A percentile compares a stretch with the other conserved stretches of the same genome.
These are phyloP conservation scores for Penicillium janthinellum DNA, from an alignment of 2,329 filamentous ascomycete genomes.

Conservation along the genomic window DNA sequence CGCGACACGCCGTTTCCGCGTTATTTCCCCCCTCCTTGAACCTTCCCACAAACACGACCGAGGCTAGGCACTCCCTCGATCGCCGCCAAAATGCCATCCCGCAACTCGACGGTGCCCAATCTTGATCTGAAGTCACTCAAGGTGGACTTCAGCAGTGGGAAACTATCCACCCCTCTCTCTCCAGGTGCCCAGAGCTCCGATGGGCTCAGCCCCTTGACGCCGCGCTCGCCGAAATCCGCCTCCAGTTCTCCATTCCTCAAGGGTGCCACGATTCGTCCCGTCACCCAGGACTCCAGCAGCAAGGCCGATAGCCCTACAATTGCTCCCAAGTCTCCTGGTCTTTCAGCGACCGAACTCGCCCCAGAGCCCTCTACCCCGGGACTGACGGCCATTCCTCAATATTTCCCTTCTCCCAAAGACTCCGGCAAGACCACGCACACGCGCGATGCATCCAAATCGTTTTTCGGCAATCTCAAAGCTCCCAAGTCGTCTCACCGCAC, in stretches of 20 bases:
- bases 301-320: slow-evolving; percentile 32
- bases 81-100: slow-evolving; percentile 38
- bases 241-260: slow-evolving; percentile 42
- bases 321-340: slow-evolving; percentile 30
- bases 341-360: slow-evolving; percentile 27
- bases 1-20: slow-evolving; percentile 4
- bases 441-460: slow-evolving; percentile 49
- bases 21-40: not conserved
- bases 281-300: slow-evolving; percentile 40
- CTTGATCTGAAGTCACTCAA: slow-evolving; percentile 41
- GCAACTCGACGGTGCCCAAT: slow-evolving; percentile 40
- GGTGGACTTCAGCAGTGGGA: slow-evolving; percentile 31
- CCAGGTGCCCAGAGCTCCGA: slow-evolving; percentile 41
- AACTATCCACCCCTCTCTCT: slow-evolving; percentile 36
- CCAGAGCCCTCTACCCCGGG: slow-evolving; percentile 43
- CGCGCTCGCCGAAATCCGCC: slow-evolving; percentile 41
- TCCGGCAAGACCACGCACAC: slow-evolving; percentile 40
- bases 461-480: slow-evolving; percentile 51
- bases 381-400: slow-evolving; percentile 49
- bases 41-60: not conserved
- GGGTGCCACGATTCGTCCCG: slow-evolving; percentile 45
- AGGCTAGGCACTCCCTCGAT: slow-evolving; percentile 1
- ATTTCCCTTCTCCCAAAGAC: slow-evolving; percentile 47
- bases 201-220: slow-evolving; percentile 39
- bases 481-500: slow-evolving; percentile 48